Percentiles rank a stretch among this genome's conserved stretches.
Conservation (phyloP, 2,329 filamentous ascomycete genomes). For the Verticillium alfalfae region DNA sequence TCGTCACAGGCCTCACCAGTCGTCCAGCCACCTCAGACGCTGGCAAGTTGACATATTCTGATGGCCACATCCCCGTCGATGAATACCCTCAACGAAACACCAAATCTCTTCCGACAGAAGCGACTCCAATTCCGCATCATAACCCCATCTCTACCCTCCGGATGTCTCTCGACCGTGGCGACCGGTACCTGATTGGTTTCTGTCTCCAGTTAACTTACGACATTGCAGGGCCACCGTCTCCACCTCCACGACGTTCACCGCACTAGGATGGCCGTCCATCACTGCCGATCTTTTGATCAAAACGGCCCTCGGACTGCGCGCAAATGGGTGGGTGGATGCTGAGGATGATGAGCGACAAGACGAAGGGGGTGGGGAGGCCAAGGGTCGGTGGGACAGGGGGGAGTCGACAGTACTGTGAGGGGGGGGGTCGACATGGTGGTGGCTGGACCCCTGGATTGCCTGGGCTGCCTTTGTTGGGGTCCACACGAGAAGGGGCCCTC, state of each 20-base stretch:
- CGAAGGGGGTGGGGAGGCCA: slow-evolving; percentile 1
- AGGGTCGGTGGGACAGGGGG: not conserved
- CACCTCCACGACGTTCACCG: not conserved
- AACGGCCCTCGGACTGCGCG: not conserved
- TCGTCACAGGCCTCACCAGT: too few species aligned
- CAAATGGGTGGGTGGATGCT: not conserved
- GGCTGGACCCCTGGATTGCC: not conserved
- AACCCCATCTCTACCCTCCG: not conserved
- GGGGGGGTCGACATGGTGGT: not conserved
- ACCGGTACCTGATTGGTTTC: not conserved
- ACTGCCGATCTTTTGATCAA: slow-evolving; percentile 9
- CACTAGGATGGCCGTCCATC: slow-evolving; percentile 10
- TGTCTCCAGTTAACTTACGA: not conserved
- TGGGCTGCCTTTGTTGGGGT: not conserved
- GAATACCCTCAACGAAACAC: not conserved
- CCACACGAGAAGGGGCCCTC: not conserved
- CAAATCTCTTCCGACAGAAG: not conserved
- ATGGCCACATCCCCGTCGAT: not conserved
- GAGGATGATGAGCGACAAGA: not conserved
- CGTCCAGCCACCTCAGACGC: too few species aligned
- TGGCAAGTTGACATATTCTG: too few species aligned
- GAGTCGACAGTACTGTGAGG: not conserved
- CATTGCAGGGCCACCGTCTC: not conserved
- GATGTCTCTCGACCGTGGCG: not conserved
- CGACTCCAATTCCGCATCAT: not conserved